Base-by-base conservation (phyloP, 306 rosid species). In the Vigna nakashimae region DNA sequence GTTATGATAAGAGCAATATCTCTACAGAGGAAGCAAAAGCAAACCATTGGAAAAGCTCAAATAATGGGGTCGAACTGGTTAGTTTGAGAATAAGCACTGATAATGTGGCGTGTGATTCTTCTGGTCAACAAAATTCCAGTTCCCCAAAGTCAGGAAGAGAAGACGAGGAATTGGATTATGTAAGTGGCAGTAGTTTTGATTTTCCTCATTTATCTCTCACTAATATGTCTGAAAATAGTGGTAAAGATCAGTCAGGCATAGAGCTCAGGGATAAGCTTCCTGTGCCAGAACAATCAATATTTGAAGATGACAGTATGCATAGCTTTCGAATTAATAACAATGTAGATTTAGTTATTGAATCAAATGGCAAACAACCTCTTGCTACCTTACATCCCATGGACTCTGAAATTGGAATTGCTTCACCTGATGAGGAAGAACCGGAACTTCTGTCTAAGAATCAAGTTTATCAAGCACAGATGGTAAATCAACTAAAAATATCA, bases 281-380 rank as follows among this genome's bases (percentile, higher is more conserved):
- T 60, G 70, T 63, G 24, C 86, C 51, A 50, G 74, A 15, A 58
- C 80, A 82, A 51, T 73, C 70, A 34, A 89, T 87, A 53, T 90
- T 84, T 84, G 86, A 89, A 79, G 90, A 78, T 73, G 87, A 85
- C 22, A 77, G 82, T 82, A 85, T 92, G 96, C 93, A 90, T 79
- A 88, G 86, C 87, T 94, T 94, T 84, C 85, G 86, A 83, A 84
- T 90, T 73, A 81, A 79, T 82, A 90, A 91, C 83, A 92, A 92
- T 53, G 88, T 66, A 77, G 94, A 94, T 59, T 82, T 92, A 83
- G 82, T 89, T 82, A 84, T 85, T 73, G 96, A 94, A 81, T 83
- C 91, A 68, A 90, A 83, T 75, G 73, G 79, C 71, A 82, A 82
- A 68, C 81, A 85, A 69, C 75, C 91, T 16, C 79, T 70, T 62